Evolutionary conservation across 768 basidiomycete genomes (phyloP), one percentile per base, ranked within the genome.

Genomic region (Cyclocybe cylindracea): DNA sequence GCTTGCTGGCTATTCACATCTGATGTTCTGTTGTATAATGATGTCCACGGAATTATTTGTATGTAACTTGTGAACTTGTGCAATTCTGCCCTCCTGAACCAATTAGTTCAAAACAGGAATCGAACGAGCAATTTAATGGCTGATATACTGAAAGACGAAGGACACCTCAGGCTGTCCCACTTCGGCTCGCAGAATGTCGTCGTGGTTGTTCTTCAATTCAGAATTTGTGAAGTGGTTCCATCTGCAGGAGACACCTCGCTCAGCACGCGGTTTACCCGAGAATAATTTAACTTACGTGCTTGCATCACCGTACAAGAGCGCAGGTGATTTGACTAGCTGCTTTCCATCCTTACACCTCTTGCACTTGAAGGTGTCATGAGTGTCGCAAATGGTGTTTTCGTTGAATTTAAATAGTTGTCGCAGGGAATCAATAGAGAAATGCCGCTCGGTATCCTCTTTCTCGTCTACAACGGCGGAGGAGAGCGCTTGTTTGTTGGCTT

Each of bases 391-490:
- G 5, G 94, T 95, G 42, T 82, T 72, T 59, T 94, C 87, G 50
- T 95, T 94, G 74, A 94, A 95, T 34, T 83, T 76, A 78, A 99
- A 99, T 39, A 99, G 76, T 65, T 98, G 89, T 38, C 94, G 79
- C 29, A 99, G 82, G 13, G 89, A 77, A 61, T 98, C 94, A 45
- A 88, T 64, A 3, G 94, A 93, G 73, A 98, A 99, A 70, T 98
- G 96, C 7, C 96, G 86, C 60, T 96, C 95, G 0, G 91, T 83
- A 61, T 96, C 92, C 72, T 96, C 91, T 62, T 94, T 94, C 69
- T 96, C 94, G 62, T 99, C 96, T 14, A 99, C 95, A 2, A 98
- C 94, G n/a, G 94, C 94, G 1, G 94, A 94, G 0, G 97, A 98
- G 9, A 98, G 82, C 2, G 95, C 92, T 67, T 96, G 94, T 69